Evolutionary conservation across 176 grass and related monocot species (phyloP), one percentile per base, ranked within the genome.

Genomic region (Carex scoparia): DNA sequence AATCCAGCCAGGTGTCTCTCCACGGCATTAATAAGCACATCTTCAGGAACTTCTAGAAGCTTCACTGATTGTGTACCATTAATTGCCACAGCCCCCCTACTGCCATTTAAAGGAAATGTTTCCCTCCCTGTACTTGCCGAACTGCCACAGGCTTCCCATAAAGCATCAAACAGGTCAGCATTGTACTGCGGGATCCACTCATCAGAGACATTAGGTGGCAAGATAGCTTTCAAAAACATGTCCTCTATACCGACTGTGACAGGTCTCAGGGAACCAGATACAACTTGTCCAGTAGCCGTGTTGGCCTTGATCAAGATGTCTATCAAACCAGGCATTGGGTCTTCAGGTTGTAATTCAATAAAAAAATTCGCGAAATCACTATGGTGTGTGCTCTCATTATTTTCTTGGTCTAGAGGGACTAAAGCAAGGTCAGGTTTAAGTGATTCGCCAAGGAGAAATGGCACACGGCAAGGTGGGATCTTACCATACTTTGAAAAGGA

Each of bases 231-330:
- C 61, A 93, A 79, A 85, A 94, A 98, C 95, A 98, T 93, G 69
- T 98, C 95, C 87, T 98, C 95, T 31, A 98, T 94, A 62, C 95
- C 92, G 86, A 98, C 61, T 86, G 82, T 87, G 79, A 98, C 71
- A 4, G 87, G 89, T 83, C 90, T 84, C 81, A 98, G 91, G 58
- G 79, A 85, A 14, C 95, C 95, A 62, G 84, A 93, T 57, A 98
- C 63, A 64, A 94, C 84, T 83, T 94, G 86, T 37, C 88, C 94
- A 82, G 92, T 90, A 61, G 88, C 92, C 31, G 84, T 89, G 84
- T 98, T 98, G 83, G 95, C 93, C 59, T 85, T 84, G 3, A 98
- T 86, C 40, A 81, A 85, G 37, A 92, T 88, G 84, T 98, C 83
- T 84, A 94, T 90, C 84, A 94, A 87, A 83, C 91, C 95, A 31